Conservation (phyloP, 768 basidiomycete species). For the Fomitopsis pulvina region DNA sequence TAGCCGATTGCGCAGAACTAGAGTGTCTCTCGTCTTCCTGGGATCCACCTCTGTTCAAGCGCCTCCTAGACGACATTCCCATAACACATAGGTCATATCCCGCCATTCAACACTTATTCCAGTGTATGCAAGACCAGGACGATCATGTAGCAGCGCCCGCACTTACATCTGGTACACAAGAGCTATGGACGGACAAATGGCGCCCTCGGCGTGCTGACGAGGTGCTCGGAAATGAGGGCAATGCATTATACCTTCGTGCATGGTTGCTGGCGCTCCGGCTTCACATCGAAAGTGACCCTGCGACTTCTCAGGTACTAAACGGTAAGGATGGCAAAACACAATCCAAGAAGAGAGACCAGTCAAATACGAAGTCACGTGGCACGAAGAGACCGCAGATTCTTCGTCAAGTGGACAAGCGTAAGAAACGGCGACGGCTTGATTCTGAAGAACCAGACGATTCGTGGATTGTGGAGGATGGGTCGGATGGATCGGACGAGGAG, state of each 20-base stretch:
- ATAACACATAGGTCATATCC: constrained; percentile 7
- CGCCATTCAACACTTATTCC: constrained; percentile 11
- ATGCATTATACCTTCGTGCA: constrained; percentile 64
- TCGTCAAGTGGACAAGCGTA: constrained; percentile 43
- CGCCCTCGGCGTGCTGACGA: constrained; percentile 66
- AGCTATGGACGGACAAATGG: constrained; percentile 71
- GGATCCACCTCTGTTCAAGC: not conserved
- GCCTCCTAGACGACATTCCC: not conserved
- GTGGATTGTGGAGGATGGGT: constrained; percentile 43
- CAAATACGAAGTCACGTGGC: constrained; percentile 27
- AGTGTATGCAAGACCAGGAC: not conserved
- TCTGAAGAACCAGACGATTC: constrained; percentile 46
- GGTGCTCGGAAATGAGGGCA: constrained; percentile 71
- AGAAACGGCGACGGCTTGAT: constrained; percentile 49
- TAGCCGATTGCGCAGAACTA: too few relatives aligned
- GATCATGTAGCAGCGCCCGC: not conserved
- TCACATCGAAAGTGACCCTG: constrained; percentile 25
- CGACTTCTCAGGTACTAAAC: not conserved
- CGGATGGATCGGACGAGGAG: constrained; percentile 14
- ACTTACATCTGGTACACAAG: constrained; percentile 26
- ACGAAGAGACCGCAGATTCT: constrained; percentile 55
- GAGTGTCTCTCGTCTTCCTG: not conserved
- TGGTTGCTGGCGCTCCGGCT: constrained; percentile 75
- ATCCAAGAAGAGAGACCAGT: constrained; percentile 7
- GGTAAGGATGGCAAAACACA: not conserved